These are phyloP conservation scores for Ceratocystis diversiconidia DNA, from an alignment of 2,329 filamentous ascomycete species.

Conservation along the genomic window DNA sequence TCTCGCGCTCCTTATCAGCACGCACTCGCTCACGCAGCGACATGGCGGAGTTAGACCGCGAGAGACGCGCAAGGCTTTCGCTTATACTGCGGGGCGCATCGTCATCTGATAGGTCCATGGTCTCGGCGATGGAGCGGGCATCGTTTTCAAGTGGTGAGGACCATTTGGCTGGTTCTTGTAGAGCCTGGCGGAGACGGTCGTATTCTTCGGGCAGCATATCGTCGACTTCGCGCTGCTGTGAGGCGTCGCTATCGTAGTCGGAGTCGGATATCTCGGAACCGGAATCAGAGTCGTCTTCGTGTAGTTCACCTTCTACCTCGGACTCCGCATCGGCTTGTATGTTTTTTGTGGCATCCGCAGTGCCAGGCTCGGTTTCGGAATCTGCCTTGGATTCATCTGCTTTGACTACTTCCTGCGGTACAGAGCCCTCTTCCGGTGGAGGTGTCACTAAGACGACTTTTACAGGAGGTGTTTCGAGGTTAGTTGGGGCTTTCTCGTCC, in stretches of 20 bases:
- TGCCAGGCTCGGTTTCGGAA: background rate
- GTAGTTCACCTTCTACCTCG: background rate
- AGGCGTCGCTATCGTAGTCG: slow-evolving; percentile 9
- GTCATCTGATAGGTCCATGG: slow-evolving; percentile 15
- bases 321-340: background rate
- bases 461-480: background rate
- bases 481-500: background rate
- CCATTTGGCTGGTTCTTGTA: slow-evolving; percentile 17
- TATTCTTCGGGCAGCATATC: slow-evolving; percentile 15
- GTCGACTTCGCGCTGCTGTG: slow-evolving; percentile 10
- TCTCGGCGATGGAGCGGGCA: slow-evolving; percentile 15
- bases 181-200: slow-evolving; percentile 19
- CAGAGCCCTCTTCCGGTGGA: slow-evolving; percentile 8
- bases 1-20: slow-evolving; percentile 19
- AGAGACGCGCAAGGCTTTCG: slow-evolving; percentile 14
- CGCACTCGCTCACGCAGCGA: slow-evolving; percentile 13
- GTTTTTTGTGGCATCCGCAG: background rate
- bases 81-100: slow-evolving; percentile 15
- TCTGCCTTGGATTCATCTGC: background rate
- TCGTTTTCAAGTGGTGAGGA: slow-evolving; percentile 7
- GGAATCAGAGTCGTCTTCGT: background rate
- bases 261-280: background rate
- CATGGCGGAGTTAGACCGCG: slow-evolving; percentile 5
- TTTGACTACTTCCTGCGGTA: background rate
- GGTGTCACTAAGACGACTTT: slow-evolving; percentile 9